A percentile compares a stretch with the other conserved stretches of the same genome.
phyloP scores from a whole-genome alignment of 2,329 filamentous ascomycete genomes.

The Fusarium sp. region DNA sequence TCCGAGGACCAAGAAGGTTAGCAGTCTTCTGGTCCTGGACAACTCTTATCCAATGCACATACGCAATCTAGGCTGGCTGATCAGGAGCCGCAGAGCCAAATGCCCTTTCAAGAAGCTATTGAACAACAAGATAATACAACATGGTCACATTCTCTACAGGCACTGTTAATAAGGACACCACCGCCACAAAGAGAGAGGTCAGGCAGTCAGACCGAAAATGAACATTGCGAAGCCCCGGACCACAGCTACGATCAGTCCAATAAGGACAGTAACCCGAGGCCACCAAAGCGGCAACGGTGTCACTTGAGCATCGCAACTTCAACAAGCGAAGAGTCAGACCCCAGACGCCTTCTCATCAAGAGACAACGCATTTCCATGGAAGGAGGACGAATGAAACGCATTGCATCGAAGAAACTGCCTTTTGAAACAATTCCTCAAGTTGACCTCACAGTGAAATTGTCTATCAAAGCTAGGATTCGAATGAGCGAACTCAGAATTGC shows the following conservation, averaged over 20 bases:
- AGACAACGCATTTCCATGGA: slow-evolving; percentile 30
- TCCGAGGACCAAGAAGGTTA: slow-evolving; percentile 40
- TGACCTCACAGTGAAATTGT: slow-evolving; percentile 33
- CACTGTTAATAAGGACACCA: slow-evolving; percentile 37
- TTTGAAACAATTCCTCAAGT: slow-evolving; percentile 44
- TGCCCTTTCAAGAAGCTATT: background rate
- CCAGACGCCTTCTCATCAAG: slow-evolving; percentile 39
- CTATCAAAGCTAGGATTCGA: slow-evolving; percentile 10
- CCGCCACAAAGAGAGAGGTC: slow-evolving; percentile 13
- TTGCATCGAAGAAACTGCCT: slow-evolving; percentile 42
- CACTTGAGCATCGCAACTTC: slow-evolving; percentile 14
- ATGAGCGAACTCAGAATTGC: slow-evolving; percentile 19
- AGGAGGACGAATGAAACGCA: slow-evolving; percentile 36
- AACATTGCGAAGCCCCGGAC: background rate
- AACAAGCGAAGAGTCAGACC: slow-evolving; percentile 21
- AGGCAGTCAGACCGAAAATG: background rate
- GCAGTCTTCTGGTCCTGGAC: slow-evolving; percentile 26
- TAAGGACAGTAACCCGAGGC: background rate
- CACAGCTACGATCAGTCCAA: background rate
- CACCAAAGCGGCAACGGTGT: slow-evolving; percentile 19
- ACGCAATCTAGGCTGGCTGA: slow-evolving; percentile 3
- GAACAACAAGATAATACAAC: slow-evolving; percentile 4
- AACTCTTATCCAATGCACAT: background rate
- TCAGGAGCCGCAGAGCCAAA: slow-evolving; percentile 3
- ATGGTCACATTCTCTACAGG: slow-evolving; percentile 37